phyloP scores from a whole-genome alignment of 768 basidiomycete genomes.

The Sporobolomyces phaffii region DNA sequence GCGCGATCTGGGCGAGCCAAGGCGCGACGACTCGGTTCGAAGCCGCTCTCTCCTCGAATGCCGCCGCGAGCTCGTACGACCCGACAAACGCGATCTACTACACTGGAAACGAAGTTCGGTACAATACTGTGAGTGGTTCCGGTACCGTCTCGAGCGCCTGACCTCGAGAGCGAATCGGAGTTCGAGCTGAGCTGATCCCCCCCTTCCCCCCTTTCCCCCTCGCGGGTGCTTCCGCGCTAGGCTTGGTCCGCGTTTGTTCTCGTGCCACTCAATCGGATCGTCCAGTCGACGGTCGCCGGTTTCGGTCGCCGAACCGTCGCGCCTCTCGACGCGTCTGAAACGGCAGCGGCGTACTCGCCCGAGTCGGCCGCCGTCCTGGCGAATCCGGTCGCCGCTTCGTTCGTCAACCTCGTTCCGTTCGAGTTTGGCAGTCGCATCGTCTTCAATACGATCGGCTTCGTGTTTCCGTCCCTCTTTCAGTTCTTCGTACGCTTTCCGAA shows the following conservation, averaged over 20 bases:
- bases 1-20: neutral
- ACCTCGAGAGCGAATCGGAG: too few species aligned
- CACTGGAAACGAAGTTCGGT: conserved; percentile 21
- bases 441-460: conserved; percentile 22
- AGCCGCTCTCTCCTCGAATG: neutral
- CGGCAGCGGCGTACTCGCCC: neutral
- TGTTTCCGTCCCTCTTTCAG: conserved; percentile 17
- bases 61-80: neutral
- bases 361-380: neutral
- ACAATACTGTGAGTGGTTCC: conserved; percentile 10
- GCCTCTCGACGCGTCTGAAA: conserved; percentile 7
- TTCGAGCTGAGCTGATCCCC: neutral
- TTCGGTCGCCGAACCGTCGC: conserved; percentile 10
- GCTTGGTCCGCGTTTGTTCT: conserved; percentile 22
- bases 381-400: conserved; percentile 4
- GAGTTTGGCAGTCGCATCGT: conserved; percentile 5
- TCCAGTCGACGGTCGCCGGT: neutral
- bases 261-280: neutral
- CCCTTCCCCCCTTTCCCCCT: neutral
- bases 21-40: conserved; percentile 21
- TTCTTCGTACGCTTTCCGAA: conserved; percentile 32
- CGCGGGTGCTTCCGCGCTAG: neutral
- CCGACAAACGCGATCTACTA: conserved; percentile 6
- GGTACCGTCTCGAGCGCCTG: too few species aligned
- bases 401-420: conserved; percentile 17